Conservation (phyloP, 2,329 filamentous ascomycete species). For the Colletotrichum euphorbiae region DNA sequence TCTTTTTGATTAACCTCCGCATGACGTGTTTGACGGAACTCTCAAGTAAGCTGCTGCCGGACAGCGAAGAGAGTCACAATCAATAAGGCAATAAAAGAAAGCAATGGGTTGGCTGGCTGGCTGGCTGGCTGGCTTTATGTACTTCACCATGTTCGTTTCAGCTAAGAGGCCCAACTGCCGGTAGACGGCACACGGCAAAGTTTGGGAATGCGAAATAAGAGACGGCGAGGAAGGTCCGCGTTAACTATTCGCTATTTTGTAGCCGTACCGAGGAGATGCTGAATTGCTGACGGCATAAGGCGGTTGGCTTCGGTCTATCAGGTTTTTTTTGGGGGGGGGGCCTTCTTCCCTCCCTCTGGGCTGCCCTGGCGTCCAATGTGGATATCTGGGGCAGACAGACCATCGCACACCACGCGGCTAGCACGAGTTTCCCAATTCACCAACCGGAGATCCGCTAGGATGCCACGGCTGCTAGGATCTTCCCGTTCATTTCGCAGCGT, state of each 20-base stretch:
- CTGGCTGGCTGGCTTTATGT: neutral
- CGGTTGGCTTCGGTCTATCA: constrained; percentile 34
- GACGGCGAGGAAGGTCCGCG: constrained; percentile 6
- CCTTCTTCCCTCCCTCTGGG: neutral
- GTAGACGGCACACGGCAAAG: neutral
- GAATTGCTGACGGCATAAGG: too few species aligned
- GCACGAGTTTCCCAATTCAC: constrained; percentile 17
- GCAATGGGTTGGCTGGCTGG: neutral
- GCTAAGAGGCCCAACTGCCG: neutral
- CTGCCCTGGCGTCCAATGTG: constrained; percentile 7
- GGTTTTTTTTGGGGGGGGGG: too few species aligned
- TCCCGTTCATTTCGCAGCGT: constrained; percentile 30
- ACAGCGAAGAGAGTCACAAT: neutral
- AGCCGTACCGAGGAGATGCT: neutral
- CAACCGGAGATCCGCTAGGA: constrained; percentile 30
- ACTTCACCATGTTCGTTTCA: neutral
- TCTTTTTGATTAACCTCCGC: neutral
- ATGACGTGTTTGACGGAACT: constrained; percentile 8
- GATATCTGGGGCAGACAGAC: constrained; percentile 28
- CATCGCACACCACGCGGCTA: constrained; percentile 22
- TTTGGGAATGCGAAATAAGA: neutral
- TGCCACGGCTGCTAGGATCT: constrained; percentile 29
- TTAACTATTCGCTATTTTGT: too few species aligned
- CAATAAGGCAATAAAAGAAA: neutral
- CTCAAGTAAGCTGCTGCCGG: neutral